These are phyloP conservation scores for Heimioporus sp. DNA, from an alignment of 768 basidiomycete species.

Conservation along the genomic window DNA sequence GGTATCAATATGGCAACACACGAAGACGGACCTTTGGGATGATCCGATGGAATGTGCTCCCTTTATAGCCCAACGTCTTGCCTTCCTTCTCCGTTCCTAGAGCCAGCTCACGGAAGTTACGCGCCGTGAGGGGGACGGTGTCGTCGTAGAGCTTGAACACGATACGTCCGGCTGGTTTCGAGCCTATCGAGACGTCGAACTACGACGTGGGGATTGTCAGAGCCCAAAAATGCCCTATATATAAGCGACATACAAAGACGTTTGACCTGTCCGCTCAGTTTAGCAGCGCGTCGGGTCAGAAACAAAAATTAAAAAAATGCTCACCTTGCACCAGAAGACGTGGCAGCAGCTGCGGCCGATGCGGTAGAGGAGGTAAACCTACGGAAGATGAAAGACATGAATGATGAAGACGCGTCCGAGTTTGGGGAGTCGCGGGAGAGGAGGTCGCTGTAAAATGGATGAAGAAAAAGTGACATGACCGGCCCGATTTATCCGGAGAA, in stretches of 20 bases:
- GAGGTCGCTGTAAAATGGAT: slow-evolving; percentile 22
- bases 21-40: slow-evolving; percentile 53
- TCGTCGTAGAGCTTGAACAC: slow-evolving; percentile 84
- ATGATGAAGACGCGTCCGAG: slow-evolving; percentile 15
- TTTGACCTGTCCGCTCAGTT: slow-evolving; percentile 12
- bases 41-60: slow-evolving; percentile 68
- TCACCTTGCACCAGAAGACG: slow-evolving; percentile 14
- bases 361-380: slow-evolving; percentile 51
- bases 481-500: too few species aligned
- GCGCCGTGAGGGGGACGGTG: slow-evolving; percentile 75
- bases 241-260: slow-evolving; percentile 32
- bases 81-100: slow-evolving; percentile 42
- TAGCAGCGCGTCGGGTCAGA: neutral
- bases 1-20: neutral
- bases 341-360: slow-evolving; percentile 18
- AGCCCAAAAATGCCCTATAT: neutral
- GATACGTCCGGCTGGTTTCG: slow-evolving; percentile 62
- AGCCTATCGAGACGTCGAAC: slow-evolving; percentile 68
- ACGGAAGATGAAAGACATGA: slow-evolving; percentile 51
- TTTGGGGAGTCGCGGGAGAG: slow-evolving; percentile 13
- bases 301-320: neutral
- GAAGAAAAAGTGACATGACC: slow-evolving; percentile 21
- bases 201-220: slow-evolving; percentile 20
- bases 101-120: slow-evolving; percentile 80
- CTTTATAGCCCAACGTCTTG: slow-evolving; percentile 70